phyloP scores from a whole-genome alignment of 805 yeast species.

The Grigorovia humatica region DNA sequence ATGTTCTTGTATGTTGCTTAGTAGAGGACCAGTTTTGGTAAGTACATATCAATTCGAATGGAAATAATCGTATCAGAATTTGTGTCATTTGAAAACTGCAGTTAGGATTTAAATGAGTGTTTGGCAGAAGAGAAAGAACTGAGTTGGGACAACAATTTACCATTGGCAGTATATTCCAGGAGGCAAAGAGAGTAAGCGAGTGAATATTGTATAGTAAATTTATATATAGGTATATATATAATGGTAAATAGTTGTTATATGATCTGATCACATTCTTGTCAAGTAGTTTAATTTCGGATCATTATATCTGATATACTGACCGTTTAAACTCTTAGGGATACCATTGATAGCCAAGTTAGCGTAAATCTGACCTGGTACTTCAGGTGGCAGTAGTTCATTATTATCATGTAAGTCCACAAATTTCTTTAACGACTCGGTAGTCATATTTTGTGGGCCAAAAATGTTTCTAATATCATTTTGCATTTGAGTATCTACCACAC shows the following conservation, averaged over 20 bases:
- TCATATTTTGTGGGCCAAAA: slow-evolving; percentile 50
- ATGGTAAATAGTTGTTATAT: too few relatives aligned
- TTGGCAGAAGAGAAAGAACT: too few relatives aligned
- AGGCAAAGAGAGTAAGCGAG: too few relatives aligned
- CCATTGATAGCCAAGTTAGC: slow-evolving; percentile 58
- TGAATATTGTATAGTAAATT: too few relatives aligned
- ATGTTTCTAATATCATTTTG: slow-evolving; percentile 66
- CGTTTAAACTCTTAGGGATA: slow-evolving; percentile 47
- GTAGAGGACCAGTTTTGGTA: too few relatives aligned
- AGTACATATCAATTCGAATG: too few relatives aligned
- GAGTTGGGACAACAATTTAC: too few relatives aligned
- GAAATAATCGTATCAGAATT: too few relatives aligned
- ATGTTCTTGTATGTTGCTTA: neutral
- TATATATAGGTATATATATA: too few relatives aligned
- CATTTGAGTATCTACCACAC: slow-evolving; percentile 89
- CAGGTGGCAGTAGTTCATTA: slow-evolving; percentile 52
- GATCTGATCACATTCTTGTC: slow-evolving; percentile 2
- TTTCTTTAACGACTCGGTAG: slow-evolving; percentile 42
- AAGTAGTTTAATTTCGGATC: slow-evolving; percentile 25
- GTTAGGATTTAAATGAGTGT: too few relatives aligned
- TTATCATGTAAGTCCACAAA: slow-evolving; percentile 55
- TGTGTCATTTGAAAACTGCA: too few relatives aligned
- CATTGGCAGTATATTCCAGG: too few relatives aligned
- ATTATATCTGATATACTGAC: slow-evolving; percentile 55
- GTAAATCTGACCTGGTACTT: slow-evolving; percentile 60